A percentile compares a stretch with the other conserved stretches of the same genome.
Conservation (phyloP, 2,329 filamentous ascomycete species). For the Scleromitrula shiraiana region DNA sequence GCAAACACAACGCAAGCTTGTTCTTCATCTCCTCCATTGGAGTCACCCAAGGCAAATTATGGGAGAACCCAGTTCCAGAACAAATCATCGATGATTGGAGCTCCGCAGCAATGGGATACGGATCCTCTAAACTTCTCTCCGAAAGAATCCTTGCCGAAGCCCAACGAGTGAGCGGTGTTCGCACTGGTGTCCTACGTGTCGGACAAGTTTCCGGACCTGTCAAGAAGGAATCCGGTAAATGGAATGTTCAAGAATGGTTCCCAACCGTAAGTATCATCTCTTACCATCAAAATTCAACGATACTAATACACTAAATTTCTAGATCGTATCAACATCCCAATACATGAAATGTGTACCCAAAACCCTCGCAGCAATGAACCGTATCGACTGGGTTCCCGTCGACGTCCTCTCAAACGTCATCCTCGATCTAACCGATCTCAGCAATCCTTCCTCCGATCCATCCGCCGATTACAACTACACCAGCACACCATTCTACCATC, state of each 20-base stretch:
- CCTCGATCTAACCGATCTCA: constrained; percentile 24
- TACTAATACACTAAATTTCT: constrained; percentile 22
- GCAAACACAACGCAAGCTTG: constrained; percentile 19
- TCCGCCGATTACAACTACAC: background rate
- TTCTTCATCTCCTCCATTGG: constrained; percentile 22
- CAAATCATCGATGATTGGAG: constrained; percentile 27
- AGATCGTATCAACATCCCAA: constrained; percentile 31
- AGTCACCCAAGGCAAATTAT: constrained; percentile 9
- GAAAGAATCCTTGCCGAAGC: constrained; percentile 35
- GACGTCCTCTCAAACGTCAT: constrained; percentile 29
- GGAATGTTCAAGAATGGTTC: constrained; percentile 51
- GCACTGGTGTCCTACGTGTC: constrained; percentile 36
- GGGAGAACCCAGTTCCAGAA: constrained; percentile 31
- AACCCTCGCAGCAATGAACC: constrained; percentile 29
- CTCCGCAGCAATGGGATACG: constrained; percentile 26
- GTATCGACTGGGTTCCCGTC: constrained; percentile 39
- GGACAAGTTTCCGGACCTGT: constrained; percentile 40
- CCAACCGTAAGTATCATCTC: constrained; percentile 30
- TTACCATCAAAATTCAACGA: background rate
- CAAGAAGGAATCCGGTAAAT: constrained; percentile 34
- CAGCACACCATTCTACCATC: constrained; percentile 19
- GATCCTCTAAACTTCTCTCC: constrained; percentile 23
- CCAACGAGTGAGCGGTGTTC: constrained; percentile 32
- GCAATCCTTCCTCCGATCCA: background rate
- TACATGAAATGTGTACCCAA: constrained; percentile 33